Evolutionary conservation across 2,329 filamentous ascomycete species (phyloP), one percentile per base, ranked within the genome.

Genomic region (Diaporthe longicolla): DNA sequence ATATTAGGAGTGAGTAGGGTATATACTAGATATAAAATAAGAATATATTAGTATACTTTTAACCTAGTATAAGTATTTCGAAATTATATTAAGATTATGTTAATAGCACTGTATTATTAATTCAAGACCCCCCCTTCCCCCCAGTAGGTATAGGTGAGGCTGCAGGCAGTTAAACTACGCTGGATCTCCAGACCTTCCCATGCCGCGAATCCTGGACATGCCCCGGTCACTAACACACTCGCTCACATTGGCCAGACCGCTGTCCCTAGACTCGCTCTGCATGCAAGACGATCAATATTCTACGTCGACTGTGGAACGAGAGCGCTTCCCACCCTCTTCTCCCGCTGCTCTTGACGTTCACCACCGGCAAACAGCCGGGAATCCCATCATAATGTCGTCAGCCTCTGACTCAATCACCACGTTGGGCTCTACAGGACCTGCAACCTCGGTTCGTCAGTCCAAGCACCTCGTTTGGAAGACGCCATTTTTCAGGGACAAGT

Each of bases 181-280:
- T 21, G 6, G 3, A 55, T 13, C 17, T 40, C 21, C 2, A 43
- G 35, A 40, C 13, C 3, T 29, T 29, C 2, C 24, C 5, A 32
- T 5, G 17, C 21, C 29, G 15, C 40, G 19, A 32, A 35, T 19
- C 19, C 19, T 13, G 0, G 43, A 48, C 17, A 65, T 65, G 40
- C 26, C 11, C 15, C 59, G 19, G 26, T 63, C 59, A 48, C 26
- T 8, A 1, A 43, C 21, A 61, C 9, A 17, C 57, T 59, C 55
- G 37, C n/a, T 35, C 29, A 63, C 40, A 63, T 7, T 15, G 21
- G 29, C 24, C 24, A 63, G 59, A 9, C 9, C 15, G 29, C 59
- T 26, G 7, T 63, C 59, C 7, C 26, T 48, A 32, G 59, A 63
- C 59, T 63, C 59, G n/a, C 59, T 63, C 4, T 48, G 58, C 40